Base-by-base conservation (phyloP, 305 asterid species). In the Rubia balearica region DNA sequence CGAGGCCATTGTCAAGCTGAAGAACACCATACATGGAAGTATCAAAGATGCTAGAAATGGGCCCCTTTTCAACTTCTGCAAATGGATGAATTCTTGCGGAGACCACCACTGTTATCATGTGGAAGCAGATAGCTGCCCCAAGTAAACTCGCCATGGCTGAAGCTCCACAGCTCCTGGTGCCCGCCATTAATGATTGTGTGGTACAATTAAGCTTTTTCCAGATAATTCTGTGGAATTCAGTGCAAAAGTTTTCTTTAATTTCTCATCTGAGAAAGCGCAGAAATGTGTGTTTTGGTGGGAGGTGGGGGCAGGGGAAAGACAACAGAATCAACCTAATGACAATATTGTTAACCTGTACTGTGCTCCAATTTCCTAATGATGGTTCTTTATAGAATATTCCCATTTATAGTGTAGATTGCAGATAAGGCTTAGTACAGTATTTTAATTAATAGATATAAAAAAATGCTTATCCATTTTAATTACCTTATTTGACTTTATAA, bases 21-120 rank as follows among this genome's bases (percentile, higher is more conserved):
- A 89, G 79, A 79, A 86, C 71, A 13, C 96, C 99, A 76, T 94
- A 91, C 8, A 84, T 89, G 65, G 99, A 91, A 79, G 96, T 94
- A 77, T 94, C 97, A 78, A 73, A 94, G 65, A 89, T 71, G 38
- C 71, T 78, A 24, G 84, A 42, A 68, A 85, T 71, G 73, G 85
- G 83, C 45, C 75, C 78, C 43, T 71, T 78, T 81, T 51, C 81
- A 70, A 72, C 81, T n/a, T 16, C 72, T 82, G 80, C 77, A 56
- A 78, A 85, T 76, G 97, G 95, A 77, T 89, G 96, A 72, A 71
- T 80, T 71, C 80, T 76, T 41, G 81, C 86, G 22, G 57, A 49
- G 8, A 81, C 81, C 40, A 73, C 77, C 65, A 81, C 77, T 30
- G 88, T 73, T 56, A 84, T 53, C 43, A 85, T 36, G 72, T 60